phyloP scores from a whole-genome alignment of 192 early-diverging fungal genomes.

The Linnemannia hyalina region DNA sequence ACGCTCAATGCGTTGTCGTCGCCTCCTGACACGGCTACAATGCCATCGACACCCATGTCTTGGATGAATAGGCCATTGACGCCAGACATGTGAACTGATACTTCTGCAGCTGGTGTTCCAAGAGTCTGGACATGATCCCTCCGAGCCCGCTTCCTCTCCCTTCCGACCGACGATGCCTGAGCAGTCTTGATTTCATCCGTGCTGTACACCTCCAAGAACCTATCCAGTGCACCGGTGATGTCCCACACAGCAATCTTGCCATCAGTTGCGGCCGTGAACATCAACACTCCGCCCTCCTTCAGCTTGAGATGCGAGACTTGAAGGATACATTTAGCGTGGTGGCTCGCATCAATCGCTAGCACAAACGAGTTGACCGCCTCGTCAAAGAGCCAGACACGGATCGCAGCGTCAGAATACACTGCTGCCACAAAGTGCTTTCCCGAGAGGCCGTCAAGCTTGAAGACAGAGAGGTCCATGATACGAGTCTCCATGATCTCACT shows the following conservation, averaged over 20 bases:
- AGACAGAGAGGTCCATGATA: slow-evolving; percentile 81
- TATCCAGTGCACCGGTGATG: slow-evolving; percentile 39
- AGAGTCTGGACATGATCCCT: slow-evolving; percentile 31
- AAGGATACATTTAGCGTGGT: slow-evolving; percentile 76
- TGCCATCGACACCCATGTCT: slow-evolving; percentile 16
- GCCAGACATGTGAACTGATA: slow-evolving; percentile 75
- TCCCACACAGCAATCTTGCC: slow-evolving; percentile 69
- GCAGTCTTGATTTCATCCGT: slow-evolving; percentile 2
- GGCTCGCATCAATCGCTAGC: slow-evolving; percentile 60
- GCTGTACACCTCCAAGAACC: slow-evolving; percentile 23
- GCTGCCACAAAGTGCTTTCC: slow-evolving; percentile 69
- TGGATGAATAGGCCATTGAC: slow-evolving; percentile 76
- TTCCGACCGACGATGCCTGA: slow-evolving; percentile 13
- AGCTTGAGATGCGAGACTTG: slow-evolving; percentile 61
- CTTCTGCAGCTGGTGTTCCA: slow-evolving; percentile 1
- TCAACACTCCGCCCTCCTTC: slow-evolving; percentile 48
- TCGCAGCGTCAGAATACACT: slow-evolving; percentile 79
- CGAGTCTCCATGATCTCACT: slow-evolving; percentile 74
- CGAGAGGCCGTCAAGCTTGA: slow-evolving; percentile 23
- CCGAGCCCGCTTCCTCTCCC: slow-evolving; percentile 13
- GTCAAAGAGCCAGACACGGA: slow-evolving; percentile 72
- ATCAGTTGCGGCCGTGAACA: slow-evolving; percentile 70
- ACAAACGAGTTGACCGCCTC: slow-evolving; percentile 62
- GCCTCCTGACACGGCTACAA: slow-evolving; percentile 76
- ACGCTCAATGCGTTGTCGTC: slow-evolving; percentile 78